Conservation (phyloP, 371 early-diverging fungal species). For the Actinomortierella ambigua region DNA sequence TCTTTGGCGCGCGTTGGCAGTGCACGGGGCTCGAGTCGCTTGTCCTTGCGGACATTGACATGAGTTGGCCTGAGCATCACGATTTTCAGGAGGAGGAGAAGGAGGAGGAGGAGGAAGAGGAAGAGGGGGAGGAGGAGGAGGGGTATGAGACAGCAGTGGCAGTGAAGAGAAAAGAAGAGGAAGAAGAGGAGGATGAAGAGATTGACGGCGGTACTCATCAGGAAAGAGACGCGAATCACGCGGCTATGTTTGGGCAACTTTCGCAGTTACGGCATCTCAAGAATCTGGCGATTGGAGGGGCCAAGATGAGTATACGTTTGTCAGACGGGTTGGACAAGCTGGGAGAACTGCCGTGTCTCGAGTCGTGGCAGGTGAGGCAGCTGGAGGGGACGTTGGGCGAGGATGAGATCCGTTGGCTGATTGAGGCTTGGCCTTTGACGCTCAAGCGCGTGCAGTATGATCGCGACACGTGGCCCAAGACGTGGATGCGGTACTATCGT, state of each 20-base stretch:
- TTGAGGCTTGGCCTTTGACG: constrained; percentile 34
- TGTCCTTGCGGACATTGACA: constrained; percentile 27
- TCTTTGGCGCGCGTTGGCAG: constrained; percentile 10
- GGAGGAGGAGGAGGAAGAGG: no score
- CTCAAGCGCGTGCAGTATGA: constrained; percentile 35
- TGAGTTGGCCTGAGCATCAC: constrained; percentile 12
- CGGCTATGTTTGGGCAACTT: constrained; percentile 35
- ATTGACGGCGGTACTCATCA: no score
- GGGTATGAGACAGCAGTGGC: no score
- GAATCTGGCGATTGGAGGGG: constrained; percentile 31
- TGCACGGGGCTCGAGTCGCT: constrained; percentile 25
- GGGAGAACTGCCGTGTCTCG: constrained; percentile 17
- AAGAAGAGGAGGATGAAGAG: no score
- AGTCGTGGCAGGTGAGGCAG: constrained; percentile 25
- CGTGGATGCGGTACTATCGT: constrained; percentile 39
- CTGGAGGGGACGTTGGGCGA: constrained; percentile 23
- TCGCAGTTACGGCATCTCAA: constrained; percentile 23
- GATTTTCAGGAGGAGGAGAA: not conserved
- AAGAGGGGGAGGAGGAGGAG: no score
- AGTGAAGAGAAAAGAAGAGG: no score
- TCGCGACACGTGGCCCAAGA: constrained; percentile 16
- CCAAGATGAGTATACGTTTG: constrained; percentile 16
- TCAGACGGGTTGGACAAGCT: constrained; percentile 24
- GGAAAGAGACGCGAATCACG: constrained; percentile 11
- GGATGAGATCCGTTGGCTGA: constrained; percentile 44